Percentiles rank a stretch among this genome's conserved stretches.
These are phyloP conservation scores for Rhododendron ferrugineum DNA, from an alignment of 148 eudicot species.

Conservation along the genomic window DNA sequence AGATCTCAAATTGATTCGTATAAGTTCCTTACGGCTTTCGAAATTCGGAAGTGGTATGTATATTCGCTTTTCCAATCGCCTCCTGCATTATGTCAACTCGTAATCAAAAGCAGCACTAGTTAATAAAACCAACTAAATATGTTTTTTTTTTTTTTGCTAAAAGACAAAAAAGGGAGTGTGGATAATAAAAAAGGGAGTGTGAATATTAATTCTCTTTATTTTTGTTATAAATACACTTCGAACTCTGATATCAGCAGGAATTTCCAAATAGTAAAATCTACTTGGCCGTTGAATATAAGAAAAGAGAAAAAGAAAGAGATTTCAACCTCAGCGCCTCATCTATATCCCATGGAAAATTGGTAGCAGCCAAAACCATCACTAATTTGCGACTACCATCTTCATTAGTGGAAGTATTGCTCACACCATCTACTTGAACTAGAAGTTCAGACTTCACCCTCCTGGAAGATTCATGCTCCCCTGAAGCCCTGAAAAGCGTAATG, in stretches of 20 bases:
- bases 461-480: slow-evolving; percentile 99
- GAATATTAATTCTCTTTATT: too few relatives aligned
- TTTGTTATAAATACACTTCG: too few relatives aligned
- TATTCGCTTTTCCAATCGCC: slow-evolving; percentile 93
- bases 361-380: slow-evolving; percentile 99
- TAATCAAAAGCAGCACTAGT: slow-evolving; percentile 11
- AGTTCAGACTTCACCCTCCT: slow-evolving; percentile 98
- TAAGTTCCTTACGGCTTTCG: slow-evolving; percentile 93
- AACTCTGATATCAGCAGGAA: not conserved
- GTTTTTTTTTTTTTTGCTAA: too few relatives aligned
- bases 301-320: not conserved
- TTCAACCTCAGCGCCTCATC: slow-evolving; percentile 92
- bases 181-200: too few relatives aligned
- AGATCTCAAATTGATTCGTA: slow-evolving; percentile 85
- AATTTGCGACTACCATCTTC: slow-evolving; percentile 93
- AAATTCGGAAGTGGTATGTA: slow-evolving; percentile 93
- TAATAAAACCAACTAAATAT: not conserved
- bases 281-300: not conserved
- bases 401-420: slow-evolving; percentile 60
- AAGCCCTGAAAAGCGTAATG: slow-evolving; percentile 54
- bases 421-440: slow-evolving; percentile 99
- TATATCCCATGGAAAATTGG: slow-evolving; percentile 99
- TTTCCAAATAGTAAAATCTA: not conserved
- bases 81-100: slow-evolving; percentile 44
- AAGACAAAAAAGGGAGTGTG: too few relatives aligned